Evolutionary conservation across 2,329 filamentous ascomycete species (phyloP).

Genomic region (Exophiala phaeomuriformis): DNA sequence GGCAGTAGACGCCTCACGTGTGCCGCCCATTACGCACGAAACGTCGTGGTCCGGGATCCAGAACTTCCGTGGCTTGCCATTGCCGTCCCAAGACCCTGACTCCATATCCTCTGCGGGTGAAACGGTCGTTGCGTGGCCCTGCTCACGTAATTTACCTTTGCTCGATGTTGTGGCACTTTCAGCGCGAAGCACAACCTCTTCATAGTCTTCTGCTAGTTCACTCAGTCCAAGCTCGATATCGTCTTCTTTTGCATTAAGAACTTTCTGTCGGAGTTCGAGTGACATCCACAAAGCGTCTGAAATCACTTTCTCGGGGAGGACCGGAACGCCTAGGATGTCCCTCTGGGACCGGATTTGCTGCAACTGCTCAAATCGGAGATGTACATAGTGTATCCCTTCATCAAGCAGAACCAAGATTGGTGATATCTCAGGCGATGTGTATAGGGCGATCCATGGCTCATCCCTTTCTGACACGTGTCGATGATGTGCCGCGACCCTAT

Average conservation of each 20-base stretch:
- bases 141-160: conserved; percentile 43
- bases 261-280: conserved; percentile 49
- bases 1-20: conserved; percentile 46
- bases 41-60: conserved; percentile 51
- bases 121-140: conserved; percentile 8
- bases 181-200: conserved; percentile 12
- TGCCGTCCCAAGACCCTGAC: conserved; percentile 49
- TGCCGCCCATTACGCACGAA: conserved; percentile 50
- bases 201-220: conserved; percentile 32
- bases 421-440: conserved; percentile 49
- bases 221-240: conserved; percentile 49
- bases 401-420: conserved; percentile 51
- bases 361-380: conserved; percentile 53
- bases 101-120: conserved; percentile 34
- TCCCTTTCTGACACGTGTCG: conserved; percentile 38
- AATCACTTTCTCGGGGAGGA: conserved; percentile 50
- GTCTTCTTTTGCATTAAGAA: conserved; percentile 46
- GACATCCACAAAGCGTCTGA: conserved; percentile 52
- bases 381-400: conserved; percentile 54
- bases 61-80: conserved; percentile 49
- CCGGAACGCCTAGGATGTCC: conserved; percentile 48
- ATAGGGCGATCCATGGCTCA: conserved; percentile 45
- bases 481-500: conserved; percentile 39
- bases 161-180: conserved; percentile 7
- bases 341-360: conserved; percentile 47